Evolutionary conservation across 768 basidiomycete species (phyloP), one percentile per base, ranked within the genome.

Genomic region (Serendipita sp.): DNA sequence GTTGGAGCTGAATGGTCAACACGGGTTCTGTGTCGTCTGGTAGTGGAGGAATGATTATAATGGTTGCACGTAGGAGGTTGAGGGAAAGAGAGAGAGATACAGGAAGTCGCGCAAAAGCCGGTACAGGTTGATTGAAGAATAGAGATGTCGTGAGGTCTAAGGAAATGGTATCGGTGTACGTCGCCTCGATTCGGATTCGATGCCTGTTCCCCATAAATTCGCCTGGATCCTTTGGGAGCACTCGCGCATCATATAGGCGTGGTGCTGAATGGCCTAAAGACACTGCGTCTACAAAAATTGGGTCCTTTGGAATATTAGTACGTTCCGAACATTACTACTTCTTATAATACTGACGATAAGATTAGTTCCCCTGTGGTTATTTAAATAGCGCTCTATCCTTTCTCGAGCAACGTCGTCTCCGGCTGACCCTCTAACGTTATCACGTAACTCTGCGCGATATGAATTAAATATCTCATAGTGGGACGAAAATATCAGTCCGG

Each of bases 231-330:
- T 70, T 67, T 74, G 69, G 76, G 50, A 78, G 74, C 43, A 84
- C 76, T 29, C 81, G 81, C 3, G 89, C 91, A 70, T 86, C 82
- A 37, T 80, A 85, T 27, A 97, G 69, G 11, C 80, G 76, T 0
- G 96, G 96, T 1, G 88, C 94, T 3, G 86, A 83, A 4, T 78
- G 75, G 2, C 93, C 93, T 46, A 96, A 79, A 67, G 91, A 82
- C 13, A 95, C 81, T 0, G 89, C 85, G 67, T 91, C 90, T 3
- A 97, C 81, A 64, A 83, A 83, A 63, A 95, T 91, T 66, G 86
- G 81, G 69, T 92, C 91, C 94, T 95, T 66, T 2, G 23, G 60
- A 23, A 23, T 23, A 23, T 23, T 23, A 23, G 23, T 23, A 23
- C 23, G 23, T 23, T 23, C 23, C 23, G 23, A 23, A 27, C 23